phyloP scores from a whole-genome alignment of 306 rosid species.

The Rubus parviflorus region DNA sequence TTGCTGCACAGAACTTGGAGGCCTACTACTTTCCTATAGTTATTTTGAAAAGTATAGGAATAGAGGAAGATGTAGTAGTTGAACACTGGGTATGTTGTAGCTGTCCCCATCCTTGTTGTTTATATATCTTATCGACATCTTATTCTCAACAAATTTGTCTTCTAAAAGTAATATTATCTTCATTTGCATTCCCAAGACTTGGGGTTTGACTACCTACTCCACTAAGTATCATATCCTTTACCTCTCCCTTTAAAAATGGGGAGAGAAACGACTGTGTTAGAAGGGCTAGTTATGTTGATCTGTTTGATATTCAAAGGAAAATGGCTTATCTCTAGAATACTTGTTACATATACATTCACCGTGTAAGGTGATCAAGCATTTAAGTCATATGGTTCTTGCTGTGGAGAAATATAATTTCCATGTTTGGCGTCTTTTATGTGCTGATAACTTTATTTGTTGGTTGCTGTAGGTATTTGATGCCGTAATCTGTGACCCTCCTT shows the following conservation, averaged over 20 bases:
- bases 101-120: background rate
- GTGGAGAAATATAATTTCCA: background rate
- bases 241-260: background rate
- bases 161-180: background rate
- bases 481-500: constrained; percentile 97
- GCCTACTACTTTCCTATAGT: background rate
- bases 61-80: background rate
- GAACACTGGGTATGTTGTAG: background rate
- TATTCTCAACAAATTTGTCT: background rate
- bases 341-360: background rate
- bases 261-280: background rate
- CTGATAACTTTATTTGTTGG: constrained; percentile 12
- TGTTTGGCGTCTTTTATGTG: background rate
- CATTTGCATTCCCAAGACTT: background rate
- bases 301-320: background rate
- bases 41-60: background rate
- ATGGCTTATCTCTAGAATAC: background rate
- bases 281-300: background rate
- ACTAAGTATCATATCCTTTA: background rate
- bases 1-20: background rate
- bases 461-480: constrained; percentile 73
- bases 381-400: background rate
- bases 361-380: background rate
- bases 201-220: no score
- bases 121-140: background rate